Conservation (phyloP, 768 basidiomycete species). For the Chlorophyllum brunneum region DNA sequence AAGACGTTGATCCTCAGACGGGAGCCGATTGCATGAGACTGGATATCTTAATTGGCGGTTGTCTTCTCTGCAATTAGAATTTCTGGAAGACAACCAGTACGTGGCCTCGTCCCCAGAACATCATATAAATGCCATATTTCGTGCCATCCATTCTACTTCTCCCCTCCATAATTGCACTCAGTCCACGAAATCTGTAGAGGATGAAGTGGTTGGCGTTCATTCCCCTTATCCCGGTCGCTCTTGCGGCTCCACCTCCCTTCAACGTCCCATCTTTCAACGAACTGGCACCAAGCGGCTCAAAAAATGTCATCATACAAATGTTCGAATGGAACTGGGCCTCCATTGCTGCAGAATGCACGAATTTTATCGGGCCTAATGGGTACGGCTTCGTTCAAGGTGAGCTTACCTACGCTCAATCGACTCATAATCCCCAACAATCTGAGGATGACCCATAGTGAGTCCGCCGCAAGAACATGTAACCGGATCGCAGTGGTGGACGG, state of each 20-base stretch:
- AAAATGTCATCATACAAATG: conserved; percentile 63
- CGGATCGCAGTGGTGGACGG: conserved; percentile 70
- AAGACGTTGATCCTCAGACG: too few relatives aligned
- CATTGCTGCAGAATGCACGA: conserved; percentile 59
- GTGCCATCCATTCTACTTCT: too few relatives aligned
- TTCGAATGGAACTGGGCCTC: conserved; percentile 66
- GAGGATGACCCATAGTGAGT: too few relatives aligned
- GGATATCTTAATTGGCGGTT: too few relatives aligned
- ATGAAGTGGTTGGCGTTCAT: conserved; percentile 5
- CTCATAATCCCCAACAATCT: too few relatives aligned
- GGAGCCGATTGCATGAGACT: too few relatives aligned
- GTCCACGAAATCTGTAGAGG: too few relatives aligned
- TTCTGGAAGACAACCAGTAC: too few relatives aligned
- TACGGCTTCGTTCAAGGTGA: conserved; percentile 69
- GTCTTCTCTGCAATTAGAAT: too few relatives aligned
- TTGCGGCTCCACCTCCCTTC: neutral
- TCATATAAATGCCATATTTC: too few relatives aligned
- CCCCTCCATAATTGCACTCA: too few relatives aligned
- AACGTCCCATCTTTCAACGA: neutral
- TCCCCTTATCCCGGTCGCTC: neutral
- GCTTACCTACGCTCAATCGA: neutral
- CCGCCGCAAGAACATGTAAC: conserved; percentile 56
- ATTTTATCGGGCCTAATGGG: conserved; percentile 65
- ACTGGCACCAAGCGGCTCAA: conserved; percentile 17
- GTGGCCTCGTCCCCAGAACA: too few relatives aligned